Evolutionary conservation across 106 monocot genomes (phyloP), one percentile per base, ranked within the genome.

Genomic region (Vanilla planifolia): DNA sequence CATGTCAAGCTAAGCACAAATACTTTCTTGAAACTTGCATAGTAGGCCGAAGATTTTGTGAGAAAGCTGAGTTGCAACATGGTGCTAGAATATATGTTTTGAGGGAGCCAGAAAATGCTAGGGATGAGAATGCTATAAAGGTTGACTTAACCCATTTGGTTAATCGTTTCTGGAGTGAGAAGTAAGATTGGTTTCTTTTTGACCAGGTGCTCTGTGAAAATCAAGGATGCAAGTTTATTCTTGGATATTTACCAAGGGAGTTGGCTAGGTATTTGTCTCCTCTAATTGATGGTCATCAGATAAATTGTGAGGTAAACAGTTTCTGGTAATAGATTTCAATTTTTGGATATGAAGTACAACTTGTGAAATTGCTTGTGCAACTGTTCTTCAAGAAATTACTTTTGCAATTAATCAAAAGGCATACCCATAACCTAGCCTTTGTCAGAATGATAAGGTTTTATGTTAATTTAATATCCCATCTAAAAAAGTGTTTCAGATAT

Each of bases 231-330:
- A 43, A 21, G 41, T 21, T 40, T 46, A 73, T 76, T 37, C 73
- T 90, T 40, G 95, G 95, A 60, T 86, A 86, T 81, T 78, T 95
- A 62, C 95, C 89, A 64, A 75, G 82, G 45, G 75, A 86, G 28
- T 62, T 95, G 66, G 69, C 90, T 32, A 84, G 70, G 59, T 57
- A 68, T 79, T 39, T 95, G 62, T 83, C 90, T 71, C 82, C 90
- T 69, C 45, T 90, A 57, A 67, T 95, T 65, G 86, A 95, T 66
- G 74, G 63, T 27, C 55, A 58, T 35, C 32, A 59, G 25, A 61
- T 95, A 53, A 69, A 81, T 51, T 78, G 80, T 52, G 64, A 86
- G 89, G 95, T 86, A 78, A 33, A 42, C 32, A 25, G 10, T 37
- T 37, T 37, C 7, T 37, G 7, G 10, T 37, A 37, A 37, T 37